Base-by-base conservation (phyloP, 2,329 filamentous ascomycete genomes). In the Lecanoromycetidae sp. region DNA sequence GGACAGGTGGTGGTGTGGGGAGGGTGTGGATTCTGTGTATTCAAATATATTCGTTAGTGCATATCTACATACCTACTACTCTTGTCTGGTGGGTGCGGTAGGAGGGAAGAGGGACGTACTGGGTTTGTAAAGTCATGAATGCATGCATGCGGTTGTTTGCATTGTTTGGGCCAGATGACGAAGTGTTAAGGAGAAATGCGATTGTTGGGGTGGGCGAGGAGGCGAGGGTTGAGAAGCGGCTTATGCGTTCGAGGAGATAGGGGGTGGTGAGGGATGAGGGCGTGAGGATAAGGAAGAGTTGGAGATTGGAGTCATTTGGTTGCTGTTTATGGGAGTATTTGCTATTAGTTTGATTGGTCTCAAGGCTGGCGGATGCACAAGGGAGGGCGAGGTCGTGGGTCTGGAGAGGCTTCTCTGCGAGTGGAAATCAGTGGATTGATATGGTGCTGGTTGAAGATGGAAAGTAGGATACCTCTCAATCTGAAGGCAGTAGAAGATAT, bases 361-460 rank as follows among this genome's bases (percentile, higher is more conserved):
- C 23, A 3, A 6, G 3, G 34, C 43, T 26, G 49, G 19, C 2
- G 26, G 13, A 17, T 32, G 32, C 45, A 12, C 59, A 54, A 6
- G 60, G 56, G 5, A 63, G 50, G 2, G 58, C 55, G 25, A 70
- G 53, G 46, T 62, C 64, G 52, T 64, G 59, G 17, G 66, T 63
- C 32, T 60, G 58, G 27, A 65, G 59, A 1, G 52, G 38, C 10
- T 33, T 32, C 41, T 53, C 51, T 66, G 45, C 7, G n/a, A 29
- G 10, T 4, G 35, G 20, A 29, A 39, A 48, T 25, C 12, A 29
- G 29, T 12, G 15, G 10, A 8, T 42, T 48, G 40, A 42, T 26
- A 20, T 48, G 41, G 17, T 52, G 39, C 12, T 35, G 48, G 7
- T 33, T 23, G 41, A 13, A 25, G 10, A 13, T 7, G 27, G 30